Evolutionary conservation across 805 yeast species (phyloP), one percentile per base, ranked within the genome.

Genomic region (Starmera quercuum): DNA sequence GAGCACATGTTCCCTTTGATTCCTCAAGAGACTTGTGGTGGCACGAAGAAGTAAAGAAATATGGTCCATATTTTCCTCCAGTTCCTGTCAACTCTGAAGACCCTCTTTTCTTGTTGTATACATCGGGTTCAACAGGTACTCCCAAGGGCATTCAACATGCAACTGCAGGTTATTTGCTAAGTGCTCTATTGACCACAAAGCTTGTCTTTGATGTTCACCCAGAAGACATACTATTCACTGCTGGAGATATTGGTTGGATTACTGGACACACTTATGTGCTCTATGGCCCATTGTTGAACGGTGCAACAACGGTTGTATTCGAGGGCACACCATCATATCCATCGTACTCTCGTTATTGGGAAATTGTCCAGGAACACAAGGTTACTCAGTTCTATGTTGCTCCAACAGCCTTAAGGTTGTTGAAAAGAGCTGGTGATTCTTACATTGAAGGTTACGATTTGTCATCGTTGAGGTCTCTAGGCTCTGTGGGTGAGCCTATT

Each of bases 181-280:
- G 96, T 41, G 96, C 97, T 19, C 76, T 86, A 36, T 66, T 88
- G 58, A 84, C 97, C 34, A 83, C 96, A 31, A 83, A 80, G 64
- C 90, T 88, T 63, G 87, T 87, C 30, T 90, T 92, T 59, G 97
- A 94, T 59, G 78, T 92, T 31, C 95, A 86, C 55, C 78, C 78
- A 39, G 83, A 81, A 41, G 97, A 92, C 60, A 71, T 83, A 29
- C 63, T 90, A 41, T 90, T 92, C 68, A 90, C 97, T 27, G 97
- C 97, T 26, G 97, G 97, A 55, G 97, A 92, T 58, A 86, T 92
- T 36, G 97, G 98, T 56, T 92, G 98, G 97, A 92, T 92, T 58
- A 92, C 98, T 13, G 97, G 97, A 47, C 98, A 92, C 62, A 83
- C 97, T 8, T 92, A 90, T 56, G 95, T 86, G 29, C 74, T 90